Percentiles rank a stretch among this genome's conserved stretches.
Conservation (phyloP, 1,284 basidiomycete genomes). For the Hymenochaete sp. region DNA sequence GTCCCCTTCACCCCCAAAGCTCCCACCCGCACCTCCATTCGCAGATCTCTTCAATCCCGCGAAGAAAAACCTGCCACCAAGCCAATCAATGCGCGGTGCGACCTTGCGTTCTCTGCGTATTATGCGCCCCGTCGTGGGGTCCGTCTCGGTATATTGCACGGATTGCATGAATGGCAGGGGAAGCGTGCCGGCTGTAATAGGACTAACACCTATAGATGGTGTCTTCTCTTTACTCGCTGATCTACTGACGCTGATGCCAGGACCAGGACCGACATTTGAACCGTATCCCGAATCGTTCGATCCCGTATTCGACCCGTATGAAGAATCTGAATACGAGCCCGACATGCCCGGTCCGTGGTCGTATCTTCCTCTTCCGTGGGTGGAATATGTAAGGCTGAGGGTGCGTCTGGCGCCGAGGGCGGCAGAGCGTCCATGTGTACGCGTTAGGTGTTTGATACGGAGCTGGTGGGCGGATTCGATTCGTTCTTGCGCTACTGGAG, state of each 20-base stretch:
- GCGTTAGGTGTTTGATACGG: slow-evolving; percentile 3
- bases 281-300: too few relatives aligned
- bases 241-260: too few relatives aligned
- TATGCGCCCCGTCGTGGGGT: slow-evolving; percentile 1
- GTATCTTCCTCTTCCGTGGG: too few relatives aligned
- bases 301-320: too few relatives aligned
- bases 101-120: slow-evolving; percentile 6
- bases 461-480: slow-evolving; percentile 8
- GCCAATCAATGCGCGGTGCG: slow-evolving; percentile 9
- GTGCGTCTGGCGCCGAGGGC: neutral
- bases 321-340: too few relatives aligned
- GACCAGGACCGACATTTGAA: too few relatives aligned
- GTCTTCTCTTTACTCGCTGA: too few relatives aligned
- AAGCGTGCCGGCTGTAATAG: too few relatives aligned
- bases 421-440: slow-evolving; percentile 5
- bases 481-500: neutral
- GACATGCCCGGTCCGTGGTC: too few relatives aligned
- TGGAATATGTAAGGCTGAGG: too few relatives aligned
- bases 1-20: neutral
- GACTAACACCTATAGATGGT: too few relatives aligned
- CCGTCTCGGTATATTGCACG: slow-evolving; percentile 1
- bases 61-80: slow-evolving; percentile 12
- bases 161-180: slow-evolving; percentile 10
- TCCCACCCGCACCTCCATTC: neutral
- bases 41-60: slow-evolving; percentile 1